Evolutionary conservation across 176 grass and related monocot genomes (phyloP).

Genomic region (Lolium multiflorum): DNA sequence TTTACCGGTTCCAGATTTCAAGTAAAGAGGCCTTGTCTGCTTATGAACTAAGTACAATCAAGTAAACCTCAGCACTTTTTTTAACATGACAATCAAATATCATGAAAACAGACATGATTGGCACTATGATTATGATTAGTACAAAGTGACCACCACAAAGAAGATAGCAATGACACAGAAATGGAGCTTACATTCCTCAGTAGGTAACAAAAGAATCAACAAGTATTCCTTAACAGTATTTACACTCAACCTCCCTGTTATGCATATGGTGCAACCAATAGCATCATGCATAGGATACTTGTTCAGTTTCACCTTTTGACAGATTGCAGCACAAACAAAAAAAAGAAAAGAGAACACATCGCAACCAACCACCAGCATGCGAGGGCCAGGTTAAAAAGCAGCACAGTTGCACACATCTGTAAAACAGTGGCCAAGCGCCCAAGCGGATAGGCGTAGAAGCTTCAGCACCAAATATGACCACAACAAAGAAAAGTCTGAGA

Average conservation of each 20-base stretch:
- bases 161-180: not conserved
- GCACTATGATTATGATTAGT: constrained; percentile 21
- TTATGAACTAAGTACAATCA: not conserved
- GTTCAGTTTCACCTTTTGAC: not conserved
- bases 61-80: not conserved
- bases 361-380: not conserved
- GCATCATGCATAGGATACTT: not conserved
- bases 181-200: not conserved
- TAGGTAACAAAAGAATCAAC: constrained; percentile 2
- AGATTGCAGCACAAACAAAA: not conserved
- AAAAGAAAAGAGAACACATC: not conserved
- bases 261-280: not conserved
- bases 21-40: constrained; percentile 5
- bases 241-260: not conserved
- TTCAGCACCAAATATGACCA: constrained; percentile 19
- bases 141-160: not conserved
- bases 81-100: not conserved
- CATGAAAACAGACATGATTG: not conserved
- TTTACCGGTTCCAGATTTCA: constrained; percentile 9
- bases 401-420: not conserved
- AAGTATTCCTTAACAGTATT: not conserved
- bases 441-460: constrained; percentile 8
- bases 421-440: not conserved
- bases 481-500: constrained; percentile 28
- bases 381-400: constrained; percentile 16